Conservation (phyloP, 164 flowering plant genomes). For the grape (Vitis vinifera) region DNA sequence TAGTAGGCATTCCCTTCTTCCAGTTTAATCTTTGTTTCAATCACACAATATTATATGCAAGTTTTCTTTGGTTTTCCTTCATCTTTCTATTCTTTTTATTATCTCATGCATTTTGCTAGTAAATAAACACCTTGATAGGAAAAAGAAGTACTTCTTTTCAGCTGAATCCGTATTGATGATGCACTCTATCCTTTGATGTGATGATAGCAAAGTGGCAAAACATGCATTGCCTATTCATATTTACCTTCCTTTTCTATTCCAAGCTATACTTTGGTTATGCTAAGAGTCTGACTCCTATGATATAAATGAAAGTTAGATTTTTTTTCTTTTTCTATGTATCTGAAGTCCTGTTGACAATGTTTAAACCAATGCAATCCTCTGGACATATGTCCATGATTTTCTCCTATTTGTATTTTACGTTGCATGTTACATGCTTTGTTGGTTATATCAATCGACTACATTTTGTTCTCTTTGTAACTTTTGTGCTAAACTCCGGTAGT, state of each 20-base stretch:
- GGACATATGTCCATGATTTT: no score
- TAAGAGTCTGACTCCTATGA: neutral
- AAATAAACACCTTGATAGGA: no score
- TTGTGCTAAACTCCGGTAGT: no score
- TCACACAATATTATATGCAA: neutral
- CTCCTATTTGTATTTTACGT: no score
- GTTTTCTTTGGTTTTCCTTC: neutral
- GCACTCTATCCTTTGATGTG: neutral
- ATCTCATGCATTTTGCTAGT: neutral
- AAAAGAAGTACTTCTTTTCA: neutral
- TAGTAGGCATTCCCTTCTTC: slow-evolving; percentile 52
- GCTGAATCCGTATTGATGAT: neutral
- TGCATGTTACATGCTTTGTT: no score
- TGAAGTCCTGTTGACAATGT: no score
- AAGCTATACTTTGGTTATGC: neutral
- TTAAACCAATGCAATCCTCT: no score
- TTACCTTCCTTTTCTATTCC: neutral
- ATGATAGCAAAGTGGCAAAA: neutral
- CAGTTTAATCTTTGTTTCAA: neutral
- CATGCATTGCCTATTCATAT: neutral
- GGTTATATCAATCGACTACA: no score
- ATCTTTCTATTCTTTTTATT: neutral
- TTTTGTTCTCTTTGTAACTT: no score
- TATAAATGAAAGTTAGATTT: no score
- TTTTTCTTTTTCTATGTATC: no score